Evolutionary conservation across 805 yeast genomes (phyloP).

Genomic region (Myxozyma kluyveri): DNA sequence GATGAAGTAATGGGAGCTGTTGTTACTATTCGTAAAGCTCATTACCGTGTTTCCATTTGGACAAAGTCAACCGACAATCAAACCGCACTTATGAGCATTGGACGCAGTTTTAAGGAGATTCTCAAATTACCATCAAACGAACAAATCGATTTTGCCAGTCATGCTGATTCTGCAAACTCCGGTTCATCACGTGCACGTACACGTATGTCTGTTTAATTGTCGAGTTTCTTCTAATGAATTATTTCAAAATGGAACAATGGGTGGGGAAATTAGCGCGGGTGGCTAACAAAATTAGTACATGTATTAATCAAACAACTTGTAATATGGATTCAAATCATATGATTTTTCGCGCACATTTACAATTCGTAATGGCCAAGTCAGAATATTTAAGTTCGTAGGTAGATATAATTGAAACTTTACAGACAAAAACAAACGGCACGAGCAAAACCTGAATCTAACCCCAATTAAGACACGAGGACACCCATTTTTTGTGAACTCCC

Average conservation of each 20-base stretch:
- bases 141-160: conserved; percentile 66
- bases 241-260: too few species aligned
- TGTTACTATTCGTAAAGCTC: conserved; percentile 78
- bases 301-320: too few species aligned
- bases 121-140: conserved; percentile 72
- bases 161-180: conserved; percentile 27
- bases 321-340: too few species aligned
- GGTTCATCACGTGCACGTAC: conserved; percentile 31
- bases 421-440: too few species aligned
- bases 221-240: too few species aligned
- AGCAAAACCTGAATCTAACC: too few species aligned
- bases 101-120: conserved; percentile 76
- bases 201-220: conserved; percentile 15
- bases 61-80: conserved; percentile 69
- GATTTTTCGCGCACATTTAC: too few species aligned
- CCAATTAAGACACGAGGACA: background rate
- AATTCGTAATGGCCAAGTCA: background rate
- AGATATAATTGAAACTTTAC: too few species aligned
- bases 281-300: too few species aligned
- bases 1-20: conserved; percentile 90
- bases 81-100: conserved; percentile 58
- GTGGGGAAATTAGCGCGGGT: too few species aligned
- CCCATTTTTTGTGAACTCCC: background rate
- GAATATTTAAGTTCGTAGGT: background rate
- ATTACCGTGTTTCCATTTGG: conserved; percentile 88